Evolutionary conservation across 169 alveolate genomes (phyloP), one percentile per base, ranked within the genome.

Genomic region (Cryptosporidium meleagridis): DNA sequence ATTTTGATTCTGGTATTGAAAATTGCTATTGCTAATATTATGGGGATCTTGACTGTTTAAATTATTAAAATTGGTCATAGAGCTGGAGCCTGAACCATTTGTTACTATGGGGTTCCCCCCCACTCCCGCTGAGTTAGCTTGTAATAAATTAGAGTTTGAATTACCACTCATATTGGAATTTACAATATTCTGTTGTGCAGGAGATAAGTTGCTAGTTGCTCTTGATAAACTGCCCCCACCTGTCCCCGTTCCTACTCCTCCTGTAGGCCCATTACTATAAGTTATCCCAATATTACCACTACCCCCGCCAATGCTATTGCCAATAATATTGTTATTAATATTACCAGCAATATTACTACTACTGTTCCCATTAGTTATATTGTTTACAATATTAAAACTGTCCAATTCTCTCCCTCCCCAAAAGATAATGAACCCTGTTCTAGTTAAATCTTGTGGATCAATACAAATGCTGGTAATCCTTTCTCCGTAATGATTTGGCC

Each of bases 351-450:
- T 51, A 26, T 16, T 26, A 16, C 23, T 29, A 35, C 52, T 29
- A 37, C 4, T 29, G 26, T 1, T 12, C 8, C 18, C 31, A 29
- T 5, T 44, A 31, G n/a, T 65, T 65, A 10, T 44, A 2, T 10
- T 44, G 26, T 12, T 3, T 6, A 0, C 48, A 41, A 9, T 8
- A 44, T 6, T 35, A 65, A 65, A 51, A 23, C 48, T 18, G 5
- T 70, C 85, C 18, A 73, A 80, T 10, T 80, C 89, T 65, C 89
- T 80, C 4, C 62, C 89, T 26, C 89, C 89, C 89, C 89, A 80
- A 26, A 80, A 80, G 3, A 80, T 61, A 14, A 80, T 80, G 33
- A 80, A 80, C n/a, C 89, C 75, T 3, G 89, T 80, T 21, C 89
- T 80, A 4, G 89, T 10, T 9, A 80, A 44, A 48, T 80, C 89